Evolutionary conservation across 2,329 filamentous ascomycete genomes (phyloP).

Genomic region (Neonectria punicea): DNA sequence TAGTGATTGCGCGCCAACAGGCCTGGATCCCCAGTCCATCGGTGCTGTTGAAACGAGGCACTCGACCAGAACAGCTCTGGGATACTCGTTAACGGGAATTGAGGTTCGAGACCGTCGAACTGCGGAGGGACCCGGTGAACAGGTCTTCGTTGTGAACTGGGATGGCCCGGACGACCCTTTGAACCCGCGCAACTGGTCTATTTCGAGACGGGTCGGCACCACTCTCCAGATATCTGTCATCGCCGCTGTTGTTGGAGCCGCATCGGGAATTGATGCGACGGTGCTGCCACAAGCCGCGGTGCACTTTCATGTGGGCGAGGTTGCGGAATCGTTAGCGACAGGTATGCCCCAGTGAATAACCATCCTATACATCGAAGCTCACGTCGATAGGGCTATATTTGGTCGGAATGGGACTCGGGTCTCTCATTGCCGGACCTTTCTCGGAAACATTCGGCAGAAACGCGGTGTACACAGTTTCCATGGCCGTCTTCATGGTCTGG

Average conservation of each 20-base stretch:
- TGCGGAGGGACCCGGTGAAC: too few species aligned
- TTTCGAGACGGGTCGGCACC: too few species aligned
- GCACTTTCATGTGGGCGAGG: constrained; percentile 59
- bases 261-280: constrained; percentile 62
- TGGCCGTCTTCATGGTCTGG: constrained; percentile 55
- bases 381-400: constrained; percentile 41
- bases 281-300: constrained; percentile 56
- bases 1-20: too few species aligned
- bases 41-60: constrained; percentile 22
- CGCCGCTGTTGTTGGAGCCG: too few species aligned
- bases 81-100: too few species aligned
- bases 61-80: too few species aligned
- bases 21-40: neutral
- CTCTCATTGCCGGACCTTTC: constrained; percentile 50
- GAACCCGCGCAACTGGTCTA: too few species aligned
- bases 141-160: too few species aligned
- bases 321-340: constrained; percentile 61
- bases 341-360: constrained; percentile 36
- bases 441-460: constrained; percentile 55
- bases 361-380: neutral
- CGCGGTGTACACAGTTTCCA: constrained; percentile 51
- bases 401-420: constrained; percentile 51
- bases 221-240: too few species aligned
- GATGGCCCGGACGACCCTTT: too few species aligned
- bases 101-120: too few species aligned